Base-by-base conservation (phyloP, 164 flowering plant genomes). In the Nymphaea thermarum region DNA sequence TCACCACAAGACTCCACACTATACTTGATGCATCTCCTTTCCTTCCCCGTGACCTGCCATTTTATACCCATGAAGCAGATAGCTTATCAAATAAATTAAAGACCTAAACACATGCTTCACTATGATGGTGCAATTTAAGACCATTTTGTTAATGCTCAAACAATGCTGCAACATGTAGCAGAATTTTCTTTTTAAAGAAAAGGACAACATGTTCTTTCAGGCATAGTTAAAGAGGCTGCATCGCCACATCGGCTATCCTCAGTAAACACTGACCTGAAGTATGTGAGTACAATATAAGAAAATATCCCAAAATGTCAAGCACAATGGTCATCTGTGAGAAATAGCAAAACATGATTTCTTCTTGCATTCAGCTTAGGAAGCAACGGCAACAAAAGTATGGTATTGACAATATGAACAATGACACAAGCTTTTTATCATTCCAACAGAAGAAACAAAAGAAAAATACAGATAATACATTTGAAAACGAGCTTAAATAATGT, bases 271-370 rank as follows among this genome's bases (percentile, higher is more conserved):
- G 18, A 67, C 69, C 69, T 25, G 41, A 67, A 67, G 41, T 67
- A 67, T 67, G 69, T 41, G 8, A 67, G 63, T 7, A 62, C 69
- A 18, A 57, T 16, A 59, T 8, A n/a, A 67, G 57, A n/a, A 67
- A 67, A 15, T 67, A 62, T 59, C 55, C 69, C 69, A 67, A 57
- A 67, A 67, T 67, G 55, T 67, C 69, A 53, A 67, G 69, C 69
- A 67, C 42, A 44, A 5, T 67, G n/a, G 69, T 67, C 43, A 67
- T 18, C 18, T 67, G 69, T 4, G 69, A 67, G 44, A 67, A 67
- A 55, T n/a, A 67, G 43, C 43, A 67, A 53, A 5, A 67, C 62
- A 4, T 63, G 69, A 41, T 67, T 59, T 6, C 69, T 62, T 67
- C 69, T 67, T 57, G 53, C 69, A 41, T 67, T 67, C 17, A 67